Evolutionary conservation across 2,329 filamentous ascomycete species (phyloP).

Genomic region (Cryphonectria parasitica): DNA sequence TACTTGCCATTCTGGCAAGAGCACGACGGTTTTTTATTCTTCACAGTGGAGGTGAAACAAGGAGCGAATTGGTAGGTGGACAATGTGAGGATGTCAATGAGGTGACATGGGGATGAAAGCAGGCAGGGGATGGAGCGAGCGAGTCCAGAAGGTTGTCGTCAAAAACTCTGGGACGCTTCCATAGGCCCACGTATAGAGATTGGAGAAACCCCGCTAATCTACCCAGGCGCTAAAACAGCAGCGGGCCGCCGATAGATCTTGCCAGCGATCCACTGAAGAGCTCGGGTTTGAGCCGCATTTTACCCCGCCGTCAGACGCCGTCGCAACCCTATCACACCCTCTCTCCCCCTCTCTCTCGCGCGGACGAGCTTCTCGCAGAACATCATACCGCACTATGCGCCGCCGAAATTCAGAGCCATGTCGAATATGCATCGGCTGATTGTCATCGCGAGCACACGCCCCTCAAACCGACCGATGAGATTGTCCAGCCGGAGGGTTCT

Average conservation of each 20-base stretch:
- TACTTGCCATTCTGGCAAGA: background rate
- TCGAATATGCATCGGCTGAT: background rate
- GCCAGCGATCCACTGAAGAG: background rate
- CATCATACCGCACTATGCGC: background rate
- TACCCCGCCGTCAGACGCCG: background rate
- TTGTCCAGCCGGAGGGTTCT: no score
- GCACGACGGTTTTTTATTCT: background rate
- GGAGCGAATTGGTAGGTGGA: background rate
- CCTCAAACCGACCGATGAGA: no score
- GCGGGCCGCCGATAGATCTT: background rate
- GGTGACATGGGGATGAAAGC: background rate
- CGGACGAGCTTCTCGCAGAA: no score
- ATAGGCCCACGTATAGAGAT: background rate
- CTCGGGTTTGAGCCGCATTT: background rate
- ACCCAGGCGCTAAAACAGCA: background rate
- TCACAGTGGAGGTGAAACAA: no score
- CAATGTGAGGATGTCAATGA: background rate
- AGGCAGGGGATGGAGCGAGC: background rate
- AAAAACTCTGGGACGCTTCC: background rate
- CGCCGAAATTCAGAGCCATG: background rate
- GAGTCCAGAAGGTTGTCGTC: no score
- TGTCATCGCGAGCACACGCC: background rate
- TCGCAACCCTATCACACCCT: no score
- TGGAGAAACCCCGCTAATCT: background rate
- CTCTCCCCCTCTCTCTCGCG: no score